Base-by-base conservation (phyloP, 192 early-diverging fungal genomes). In the Podila verticillata region DNA sequence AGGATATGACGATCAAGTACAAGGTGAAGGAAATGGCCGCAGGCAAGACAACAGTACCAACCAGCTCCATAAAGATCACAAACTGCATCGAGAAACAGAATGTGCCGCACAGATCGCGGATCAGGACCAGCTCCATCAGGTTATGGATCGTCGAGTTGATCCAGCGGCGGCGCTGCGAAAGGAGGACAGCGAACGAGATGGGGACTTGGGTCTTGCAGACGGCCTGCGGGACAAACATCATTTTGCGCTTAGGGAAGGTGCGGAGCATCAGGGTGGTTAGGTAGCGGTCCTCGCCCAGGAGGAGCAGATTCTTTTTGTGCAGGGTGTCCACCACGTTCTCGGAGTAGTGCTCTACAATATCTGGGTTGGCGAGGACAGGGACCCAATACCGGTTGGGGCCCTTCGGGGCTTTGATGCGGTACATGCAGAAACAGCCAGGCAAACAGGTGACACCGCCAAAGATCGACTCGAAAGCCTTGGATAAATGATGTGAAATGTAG, bases 71-170 rank as follows among this genome's bases (percentile, higher is more conserved):
- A 63, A 95, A 94, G 49, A 99, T 92, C 51, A 97, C 90, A 84
- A 98, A 98, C 88, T 98, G 97, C 96, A 97, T 95, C 39, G 92
- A 94, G 73, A 95, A 95, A 67, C 93, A 96, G 80, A 95, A 97
- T 8, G 90, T 92, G 4, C 96, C 96, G 82, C 96, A 97, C 59
- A 97, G 85, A 73, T 97, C 93, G 31, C 89, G 85, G 65, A 96
- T 91, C 57, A 94, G 81, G 31, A 97, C 87, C 56, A 97, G 68
- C 82, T 97, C 96, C 73, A 91, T 74, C 67, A 97, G 84, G 70
- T 97, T 97, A 66, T 97, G 96, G 32, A 97, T 91, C 0, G 96
- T 97, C 19, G 96, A 97, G 84, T 97, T 97, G 85, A 97, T 97
- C 96, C 96, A 97, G 34, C 96, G 89, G n/a, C 95, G 90, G 4